Base-by-base conservation (phyloP, 164 flowering plant genomes). In the Cinnamomum chago region DNA sequence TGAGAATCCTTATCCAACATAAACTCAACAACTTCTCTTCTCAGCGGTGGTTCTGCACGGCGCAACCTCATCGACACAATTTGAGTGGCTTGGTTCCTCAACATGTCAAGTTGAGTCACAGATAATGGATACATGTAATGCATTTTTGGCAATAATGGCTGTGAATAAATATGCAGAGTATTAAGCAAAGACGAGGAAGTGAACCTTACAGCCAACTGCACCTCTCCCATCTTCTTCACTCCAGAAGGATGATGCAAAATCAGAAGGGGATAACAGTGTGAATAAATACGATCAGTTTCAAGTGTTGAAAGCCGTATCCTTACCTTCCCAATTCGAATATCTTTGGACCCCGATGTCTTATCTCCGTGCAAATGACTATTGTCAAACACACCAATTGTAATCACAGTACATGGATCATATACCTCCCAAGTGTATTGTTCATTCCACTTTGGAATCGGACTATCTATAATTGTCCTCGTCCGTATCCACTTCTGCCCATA, bases 1-100 rank as follows among this genome's bases (percentile, higher is more conserved):
- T 86, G 78, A 5, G 87, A 84, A 23, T 82, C 86, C 14, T 82
- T 84, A 79, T 91, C 95, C 74, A 92, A 83, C 93, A 93, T 89
- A 58, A 88, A 89, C 80, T 89, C 94, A 33, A 91, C 94, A n/a
- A 93, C 84, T 81, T 91, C 96, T 78, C 84, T 88, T 77, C 90
- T 81, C 79, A 93, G 70, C 3, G 98, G 93, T 35, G 98, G 96
- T 78, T 91, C 98, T 3, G 98, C 90, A 5, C 97, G 87, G 68
- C 84, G 78, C 64, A 93, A 84, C 84, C 97, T 83, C 85, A 87
- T 79, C 0, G 97, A 86, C 7, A 92, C 94, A 55, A 90, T 89
- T 73, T 87, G 90, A 75, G 86, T 89, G n/a, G 98, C 98, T 70
- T 91, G 95, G 82, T 91, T 90, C 78, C 98, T 90, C 85, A 90